phyloP scores from a whole-genome alignment of 441 rosid species.

The Arabidopsis lyrata region DNA sequence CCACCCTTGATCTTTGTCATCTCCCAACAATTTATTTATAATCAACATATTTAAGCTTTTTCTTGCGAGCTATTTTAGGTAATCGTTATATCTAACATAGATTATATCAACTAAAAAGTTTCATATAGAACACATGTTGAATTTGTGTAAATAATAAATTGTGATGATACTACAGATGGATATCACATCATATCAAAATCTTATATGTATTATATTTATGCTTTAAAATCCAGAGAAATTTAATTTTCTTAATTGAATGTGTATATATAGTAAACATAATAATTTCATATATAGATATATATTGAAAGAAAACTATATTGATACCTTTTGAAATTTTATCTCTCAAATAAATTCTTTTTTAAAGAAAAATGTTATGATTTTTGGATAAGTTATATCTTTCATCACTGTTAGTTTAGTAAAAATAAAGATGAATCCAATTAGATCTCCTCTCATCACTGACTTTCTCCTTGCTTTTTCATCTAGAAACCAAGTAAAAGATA shows the following conservation, averaged over 20 bases:
- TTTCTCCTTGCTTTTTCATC: not conserved
- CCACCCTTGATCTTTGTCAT: not conserved
- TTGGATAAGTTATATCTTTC: not conserved
- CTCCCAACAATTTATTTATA: not conserved
- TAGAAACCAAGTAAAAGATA: not conserved
- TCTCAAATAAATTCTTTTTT: not conserved
- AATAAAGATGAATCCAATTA: not conserved
- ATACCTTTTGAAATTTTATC: not conserved
- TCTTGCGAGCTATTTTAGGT: not conserved
- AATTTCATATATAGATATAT: not conserved
- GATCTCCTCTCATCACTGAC: not conserved
- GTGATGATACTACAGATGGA: not conserved
- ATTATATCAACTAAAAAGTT: not conserved
- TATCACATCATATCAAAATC: conserved; percentile 1
- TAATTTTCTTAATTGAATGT: not conserved
- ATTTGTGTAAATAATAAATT: not conserved
- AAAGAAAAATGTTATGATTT: not conserved
- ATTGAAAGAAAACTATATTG: not conserved
- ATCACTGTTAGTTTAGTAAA: not conserved
- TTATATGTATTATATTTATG: not conserved
- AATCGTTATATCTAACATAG: not conserved
- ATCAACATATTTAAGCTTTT: not conserved
- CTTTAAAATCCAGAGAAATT: not conserved
- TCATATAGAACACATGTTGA: not conserved
- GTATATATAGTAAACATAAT: not conserved